Percentiles rank a stretch among this genome's conserved stretches.
phyloP scores from a whole-genome alignment of 352 stramenopile species.

The Pythium pyrilobum region DNA sequence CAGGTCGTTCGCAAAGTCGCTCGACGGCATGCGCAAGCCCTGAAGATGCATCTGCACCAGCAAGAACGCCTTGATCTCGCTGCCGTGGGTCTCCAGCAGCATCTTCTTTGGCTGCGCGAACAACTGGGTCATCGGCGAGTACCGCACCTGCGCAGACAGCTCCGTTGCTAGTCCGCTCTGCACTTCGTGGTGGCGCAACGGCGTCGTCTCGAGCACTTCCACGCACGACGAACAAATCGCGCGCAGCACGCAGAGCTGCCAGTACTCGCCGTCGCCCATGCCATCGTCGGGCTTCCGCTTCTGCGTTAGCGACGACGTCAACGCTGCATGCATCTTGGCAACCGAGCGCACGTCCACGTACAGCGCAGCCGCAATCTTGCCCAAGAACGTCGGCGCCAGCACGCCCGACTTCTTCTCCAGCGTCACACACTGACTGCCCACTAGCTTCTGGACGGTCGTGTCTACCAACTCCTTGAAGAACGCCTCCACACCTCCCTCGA shows the following conservation, averaged over 20 bases:
- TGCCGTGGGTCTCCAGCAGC: constrained; percentile 71
- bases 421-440: constrained; percentile 83
- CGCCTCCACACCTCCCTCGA: constrained; percentile 23
- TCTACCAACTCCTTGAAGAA: constrained; percentile 87
- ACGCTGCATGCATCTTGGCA: constrained; percentile 47
- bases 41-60: constrained; percentile 95
- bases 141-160: constrained; percentile 50
- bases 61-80: constrained; percentile 79
- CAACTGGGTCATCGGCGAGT: constrained; percentile 53
- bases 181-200: constrained; percentile 98
- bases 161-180: constrained; percentile 58
- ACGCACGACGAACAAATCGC: constrained; percentile 61
- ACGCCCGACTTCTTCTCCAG: constrained; percentile 28
- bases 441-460: constrained; percentile 73
- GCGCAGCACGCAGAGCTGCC: constrained; percentile 26
- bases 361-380: constrained; percentile 92
- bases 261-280: constrained; percentile 12
- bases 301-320: constrained; percentile 23
- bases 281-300: constrained; percentile 7
- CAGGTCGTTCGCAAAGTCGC: constrained; percentile 97
- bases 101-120: constrained; percentile 47
- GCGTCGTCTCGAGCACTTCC: constrained; percentile 94
- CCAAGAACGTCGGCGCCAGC: constrained; percentile 83
- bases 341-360: constrained; percentile 94
- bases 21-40: constrained; percentile 92